These are phyloP conservation scores for Ceratocystis cacaofunesta DNA, from an alignment of 2,329 filamentous ascomycete genomes.

Conservation along the genomic window DNA sequence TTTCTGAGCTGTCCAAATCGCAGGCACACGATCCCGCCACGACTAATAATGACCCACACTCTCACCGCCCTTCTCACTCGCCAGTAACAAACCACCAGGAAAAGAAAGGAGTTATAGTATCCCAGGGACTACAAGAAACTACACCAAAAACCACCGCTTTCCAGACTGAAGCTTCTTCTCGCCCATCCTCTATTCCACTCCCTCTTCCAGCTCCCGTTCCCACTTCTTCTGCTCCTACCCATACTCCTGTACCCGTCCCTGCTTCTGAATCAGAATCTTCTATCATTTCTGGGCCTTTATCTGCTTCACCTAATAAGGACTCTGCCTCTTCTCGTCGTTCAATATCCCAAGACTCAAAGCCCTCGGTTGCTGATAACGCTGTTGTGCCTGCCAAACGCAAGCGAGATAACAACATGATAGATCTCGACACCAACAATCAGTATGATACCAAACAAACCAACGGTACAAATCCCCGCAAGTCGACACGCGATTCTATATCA, in stretches of 20 bases:
- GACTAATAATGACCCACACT: not conserved
- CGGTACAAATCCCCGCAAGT: slow-evolving; percentile 11
- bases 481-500: slow-evolving; percentile 9
- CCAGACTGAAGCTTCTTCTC: not conserved
- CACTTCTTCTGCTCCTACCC: not conserved
- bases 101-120: not conserved
- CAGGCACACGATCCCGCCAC: not conserved
- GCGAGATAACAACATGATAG: slow-evolving; percentile 28
- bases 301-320: not conserved
- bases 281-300: not conserved
- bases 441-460: slow-evolving; percentile 13
- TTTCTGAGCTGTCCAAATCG: not conserved
- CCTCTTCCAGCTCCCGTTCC: not conserved
- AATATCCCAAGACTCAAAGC: slow-evolving; percentile 6
- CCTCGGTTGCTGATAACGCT: slow-evolving; percentile 22
- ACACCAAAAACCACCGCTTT: not conserved
- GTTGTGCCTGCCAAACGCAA: slow-evolving; percentile 34
- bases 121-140: not conserved
- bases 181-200: not conserved
- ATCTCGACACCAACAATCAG: slow-evolving; percentile 10
- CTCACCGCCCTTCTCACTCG: slow-evolving; percentile 9
- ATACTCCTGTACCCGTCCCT: not conserved
- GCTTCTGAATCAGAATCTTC: slow-evolving; percentile 1
- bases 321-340: not conserved
- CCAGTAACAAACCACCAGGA: not conserved